Conservation (phyloP, 768 basidiomycete species). For the Kwoniella pini region DNA sequence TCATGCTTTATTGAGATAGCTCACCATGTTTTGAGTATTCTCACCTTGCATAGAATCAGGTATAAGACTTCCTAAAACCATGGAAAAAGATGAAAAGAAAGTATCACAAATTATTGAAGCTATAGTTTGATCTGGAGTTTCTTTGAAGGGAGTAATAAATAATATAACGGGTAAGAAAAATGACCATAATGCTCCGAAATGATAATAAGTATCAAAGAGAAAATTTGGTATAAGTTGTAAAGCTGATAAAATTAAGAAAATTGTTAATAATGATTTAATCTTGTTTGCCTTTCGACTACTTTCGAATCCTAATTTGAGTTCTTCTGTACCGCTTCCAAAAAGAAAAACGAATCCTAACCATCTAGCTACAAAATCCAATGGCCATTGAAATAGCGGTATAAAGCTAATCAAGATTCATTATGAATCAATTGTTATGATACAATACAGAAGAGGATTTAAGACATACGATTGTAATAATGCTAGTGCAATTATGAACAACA, state of each 20-base stretch:
- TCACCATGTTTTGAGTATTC: slow-evolving; percentile 27
- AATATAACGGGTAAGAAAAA: slow-evolving; percentile 43
- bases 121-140: slow-evolving; percentile 32
- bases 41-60: slow-evolving; percentile 24
- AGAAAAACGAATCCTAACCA: slow-evolving; percentile 43
- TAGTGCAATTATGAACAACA: slow-evolving; percentile 29
- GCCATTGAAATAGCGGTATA: slow-evolving; percentile 40
- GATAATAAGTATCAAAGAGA: slow-evolving; percentile 36
- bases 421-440: no score
- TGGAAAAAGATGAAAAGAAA: slow-evolving; percentile 25
- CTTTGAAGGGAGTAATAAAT: slow-evolving; percentile 30
- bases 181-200: slow-evolving; percentile 46
- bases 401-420: no score
- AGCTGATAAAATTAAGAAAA: slow-evolving; percentile 27
- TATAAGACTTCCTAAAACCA: slow-evolving; percentile 23
- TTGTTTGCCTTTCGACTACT: slow-evolving; percentile 18
- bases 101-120: slow-evolving; percentile 37
- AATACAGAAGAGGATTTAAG: background rate
- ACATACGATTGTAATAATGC: slow-evolving; percentile 40
- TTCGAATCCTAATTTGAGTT: slow-evolving; percentile 24
- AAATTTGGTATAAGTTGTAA: slow-evolving; percentile 38
- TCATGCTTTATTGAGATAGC: no score
- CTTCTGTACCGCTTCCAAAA: slow-evolving; percentile 33
- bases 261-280: slow-evolving; percentile 36
- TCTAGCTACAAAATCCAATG: slow-evolving; percentile 32